These are phyloP conservation scores for Colletotrichum orbiculare DNA, from an alignment of 2,329 filamentous ascomycete genomes.

Conservation along the genomic window DNA sequence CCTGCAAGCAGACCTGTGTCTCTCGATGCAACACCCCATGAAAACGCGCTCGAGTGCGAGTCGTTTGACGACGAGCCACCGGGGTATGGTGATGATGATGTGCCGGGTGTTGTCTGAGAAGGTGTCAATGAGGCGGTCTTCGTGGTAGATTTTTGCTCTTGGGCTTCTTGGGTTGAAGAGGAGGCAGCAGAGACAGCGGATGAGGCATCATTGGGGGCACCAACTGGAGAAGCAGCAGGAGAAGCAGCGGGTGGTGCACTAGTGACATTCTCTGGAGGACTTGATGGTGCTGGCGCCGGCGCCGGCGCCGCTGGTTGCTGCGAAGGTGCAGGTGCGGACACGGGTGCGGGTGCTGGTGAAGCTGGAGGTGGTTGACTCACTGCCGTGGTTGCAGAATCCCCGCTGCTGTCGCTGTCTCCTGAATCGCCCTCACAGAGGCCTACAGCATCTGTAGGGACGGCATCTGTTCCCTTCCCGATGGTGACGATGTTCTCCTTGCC, in stretches of 20 bases:
- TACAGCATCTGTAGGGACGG: slow-evolving; percentile 45
- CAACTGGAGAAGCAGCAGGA: not conserved
- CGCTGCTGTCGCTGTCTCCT: slow-evolving; percentile 9
- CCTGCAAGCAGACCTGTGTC: slow-evolving; percentile 11
- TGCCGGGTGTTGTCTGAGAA: slow-evolving; percentile 15
- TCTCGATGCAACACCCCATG: slow-evolving; percentile 5
- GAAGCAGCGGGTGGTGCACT: not conserved
- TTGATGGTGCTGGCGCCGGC: too few species aligned
- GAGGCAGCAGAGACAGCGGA: not conserved
- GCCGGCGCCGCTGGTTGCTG: not conserved
- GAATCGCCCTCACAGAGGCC: slow-evolving; percentile 50
- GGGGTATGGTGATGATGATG: slow-evolving; percentile 4
- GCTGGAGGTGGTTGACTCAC: slow-evolving; percentile 15
- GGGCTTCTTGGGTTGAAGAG: not conserved
- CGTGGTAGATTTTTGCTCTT: not conserved
- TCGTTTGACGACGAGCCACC: not conserved
- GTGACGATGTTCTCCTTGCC: slow-evolving; percentile 51
- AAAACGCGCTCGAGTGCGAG: slow-evolving; percentile 16
- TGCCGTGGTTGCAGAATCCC: slow-evolving; percentile 5
- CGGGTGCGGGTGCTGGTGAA: not conserved
- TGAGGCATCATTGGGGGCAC: not conserved
- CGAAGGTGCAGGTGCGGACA: not conserved
- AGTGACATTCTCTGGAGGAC: too few species aligned
- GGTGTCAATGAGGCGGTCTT: slow-evolving; percentile 6
- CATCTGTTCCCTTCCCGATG: slow-evolving; percentile 45